Evolutionary conservation across 805 yeast species (phyloP).

Genomic region (Cyberlindnera sargentensis): DNA sequence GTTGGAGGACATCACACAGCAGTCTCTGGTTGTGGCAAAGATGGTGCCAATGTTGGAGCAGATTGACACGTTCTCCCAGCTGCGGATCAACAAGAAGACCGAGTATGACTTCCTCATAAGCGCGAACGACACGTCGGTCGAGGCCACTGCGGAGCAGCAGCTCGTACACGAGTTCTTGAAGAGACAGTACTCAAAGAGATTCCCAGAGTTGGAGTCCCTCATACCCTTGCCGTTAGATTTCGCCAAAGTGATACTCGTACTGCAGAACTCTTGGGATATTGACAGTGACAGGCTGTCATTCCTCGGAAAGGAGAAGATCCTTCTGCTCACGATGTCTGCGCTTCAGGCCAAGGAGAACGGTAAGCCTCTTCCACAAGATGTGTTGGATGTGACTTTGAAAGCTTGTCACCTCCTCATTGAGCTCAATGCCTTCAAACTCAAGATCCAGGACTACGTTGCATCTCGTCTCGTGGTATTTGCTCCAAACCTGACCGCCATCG

Average conservation of each 20-base stretch:
- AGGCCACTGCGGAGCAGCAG: slow-evolving; percentile 48
- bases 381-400: slow-evolving; percentile 31
- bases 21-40: slow-evolving; percentile 9
- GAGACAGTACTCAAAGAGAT: slow-evolving; percentile 48
- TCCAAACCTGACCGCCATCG: slow-evolving; percentile 69
- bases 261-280: slow-evolving; percentile 41
- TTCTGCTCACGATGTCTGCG: slow-evolving; percentile 72
- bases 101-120: slow-evolving; percentile 46
- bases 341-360: slow-evolving; percentile 36
- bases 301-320: slow-evolving; percentile 55
- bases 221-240: slow-evolving; percentile 58
- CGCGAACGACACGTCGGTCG: slow-evolving; percentile 48
- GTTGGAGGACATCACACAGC: slow-evolving; percentile 10
- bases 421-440: slow-evolving; percentile 35
- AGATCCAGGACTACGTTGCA: slow-evolving; percentile 49
- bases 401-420: slow-evolving; percentile 43
- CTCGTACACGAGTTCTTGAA: slow-evolving; percentile 43
- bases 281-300: slow-evolving; percentile 24
- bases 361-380: slow-evolving; percentile 23
- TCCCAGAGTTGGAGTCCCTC: slow-evolving; percentile 64
- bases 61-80: slow-evolving; percentile 13
- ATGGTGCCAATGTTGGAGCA: slow-evolving; percentile 12
- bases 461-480: slow-evolving; percentile 53
- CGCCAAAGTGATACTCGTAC: slow-evolving; percentile 40
- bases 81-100: slow-evolving; percentile 16